Base-by-base conservation (phyloP, 306 rosid species). In the Cotoneaster glaucophyllus region DNA sequence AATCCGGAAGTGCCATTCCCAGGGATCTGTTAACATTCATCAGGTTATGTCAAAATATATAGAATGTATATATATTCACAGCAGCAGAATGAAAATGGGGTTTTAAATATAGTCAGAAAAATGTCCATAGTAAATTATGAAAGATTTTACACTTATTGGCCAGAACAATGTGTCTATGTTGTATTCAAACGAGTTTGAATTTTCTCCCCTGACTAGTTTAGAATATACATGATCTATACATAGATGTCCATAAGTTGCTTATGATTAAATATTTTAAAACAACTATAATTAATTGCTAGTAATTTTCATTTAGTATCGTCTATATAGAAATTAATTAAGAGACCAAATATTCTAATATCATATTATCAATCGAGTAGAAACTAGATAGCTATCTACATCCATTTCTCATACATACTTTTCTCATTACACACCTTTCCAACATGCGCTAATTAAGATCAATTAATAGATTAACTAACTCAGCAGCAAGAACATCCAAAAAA, bases 1-100 rank as follows among this genome's bases (percentile, higher is more conserved):
- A 74, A 75, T 95, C 99, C 3, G 99, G 99, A 77, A 95, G 90
- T 39, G 90, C 97, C 81, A 89, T 90, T 83, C 99, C 99, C 43
- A 95, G 87, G 34, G 99, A 95, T 68, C 99, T 95, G 85, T 48
- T 15, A 15, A 4, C 2, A 48, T 48, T 15, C 54, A 48, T 48
- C 54, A 15, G 8, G 21, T 48, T 48, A 8, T 48, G 54, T 48
- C 54, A 5, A 48, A 48, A 48, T 48, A 48, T 48, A 48, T 48
- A 8, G 54, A 15, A 5, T 48, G 54, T 15, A 48, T 48, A 48
- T 48, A 48, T 48, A 48, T 48, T 48, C 54, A 48, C 8, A 48
- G 15, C 54, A 48, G 54, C 21, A 48, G 54, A 48, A 48, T 48
- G 54, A 48, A 48, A 15, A 48, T 48, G 2, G 53, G 54, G 54